phyloP scores from a whole-genome alignment of 805 yeast genomes.

The Kodamaea neixiangensis region DNA sequence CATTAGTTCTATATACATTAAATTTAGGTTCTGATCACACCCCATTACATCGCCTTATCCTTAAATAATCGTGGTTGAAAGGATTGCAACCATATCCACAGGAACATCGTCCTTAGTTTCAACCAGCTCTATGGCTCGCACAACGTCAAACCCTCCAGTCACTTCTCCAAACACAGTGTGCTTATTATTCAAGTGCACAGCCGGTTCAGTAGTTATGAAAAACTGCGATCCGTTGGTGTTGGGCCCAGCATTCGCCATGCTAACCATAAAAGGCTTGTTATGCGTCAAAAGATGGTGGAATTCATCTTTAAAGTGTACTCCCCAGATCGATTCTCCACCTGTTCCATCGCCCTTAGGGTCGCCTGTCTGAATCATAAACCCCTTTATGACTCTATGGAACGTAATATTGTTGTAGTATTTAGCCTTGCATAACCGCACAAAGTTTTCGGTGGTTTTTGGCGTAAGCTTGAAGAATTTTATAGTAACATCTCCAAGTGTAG shows the following conservation, averaged over 20 bases:
- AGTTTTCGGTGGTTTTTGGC: slow-evolving; percentile 46
- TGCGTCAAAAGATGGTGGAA: slow-evolving; percentile 26
- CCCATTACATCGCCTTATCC: not conserved
- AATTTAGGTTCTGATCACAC: not conserved
- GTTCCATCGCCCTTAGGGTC: slow-evolving; percentile 28
- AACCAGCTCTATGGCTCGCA: slow-evolving; percentile 18
- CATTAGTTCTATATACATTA: no score
- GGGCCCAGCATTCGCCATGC: slow-evolving; percentile 32
- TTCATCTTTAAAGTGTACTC: slow-evolving; percentile 29
- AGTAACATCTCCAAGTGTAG: slow-evolving; percentile 45
- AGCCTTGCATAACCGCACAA: slow-evolving; percentile 31
- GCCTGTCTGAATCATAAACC: slow-evolving; percentile 30
- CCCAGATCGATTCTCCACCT: slow-evolving; percentile 31
- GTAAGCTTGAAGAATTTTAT: slow-evolving; percentile 35
- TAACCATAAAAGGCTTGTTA: slow-evolving; percentile 32
- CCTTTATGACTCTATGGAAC: slow-evolving; percentile 27
- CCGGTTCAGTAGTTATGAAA: slow-evolving; percentile 24
- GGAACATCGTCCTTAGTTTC: slow-evolving; percentile 23
- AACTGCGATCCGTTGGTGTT: slow-evolving; percentile 30
- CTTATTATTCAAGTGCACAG: slow-evolving; percentile 22
- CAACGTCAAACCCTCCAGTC: slow-evolving; percentile 22
- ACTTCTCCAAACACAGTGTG: slow-evolving; percentile 32
- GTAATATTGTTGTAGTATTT: slow-evolving; percentile 42
- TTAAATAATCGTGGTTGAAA: slow-evolving; percentile 17
- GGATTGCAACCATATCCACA: slow-evolving; percentile 21